Evolutionary conservation across 495 filamentous ascomycete species (phyloP), one percentile per base, ranked within the genome.

Genomic region (Talaromyces liani): DNA sequence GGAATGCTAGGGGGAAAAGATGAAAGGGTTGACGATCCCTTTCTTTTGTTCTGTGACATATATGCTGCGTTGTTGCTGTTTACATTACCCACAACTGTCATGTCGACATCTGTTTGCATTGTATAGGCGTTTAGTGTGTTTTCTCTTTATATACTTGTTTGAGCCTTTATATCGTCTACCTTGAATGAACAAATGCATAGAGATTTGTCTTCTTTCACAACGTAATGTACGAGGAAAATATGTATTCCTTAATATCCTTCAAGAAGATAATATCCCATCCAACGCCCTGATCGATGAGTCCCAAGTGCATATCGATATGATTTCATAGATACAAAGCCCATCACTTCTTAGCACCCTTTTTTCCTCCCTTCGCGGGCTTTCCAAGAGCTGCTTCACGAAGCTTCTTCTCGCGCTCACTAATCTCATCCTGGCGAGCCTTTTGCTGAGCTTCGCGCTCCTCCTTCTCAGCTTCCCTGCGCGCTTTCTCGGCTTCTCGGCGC

Each of bases 401-500:
- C 62, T 70, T 76, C 12, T 71, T 75, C 65, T 81, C 75, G 12
- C 71, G 67, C 64, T 76, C 73, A 53, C 67, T 65, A 12, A 67
- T 58, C 59, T 72, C 70, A 20, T 69, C 75, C 27, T 67, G 70
- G 54, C 72, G 70, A 65, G 73, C 79, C 70, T 81, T 82, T 39
- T 86, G 84, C 55, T 79, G 71, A 27, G 83, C 87, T 10, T 87
- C 86, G 65, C 79, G 82, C 76, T 91, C 89, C 67, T 91, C 87
- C 72, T 88, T 89, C 79, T 92, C 89, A 8, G 81, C 92, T 83
- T 85, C 84, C 82, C 93, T 93, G 77, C 82, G 82, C 72, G 75
- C 87, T 68, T 91, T 84, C 72, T 96, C 93, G 29, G 88, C 87
- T 72, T 94, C 94, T 39, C 94, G 82, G 80, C 89, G 87, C 82